Base-by-base conservation (phyloP, 192 early-diverging fungal genomes). In the Coemansia erecta region DNA sequence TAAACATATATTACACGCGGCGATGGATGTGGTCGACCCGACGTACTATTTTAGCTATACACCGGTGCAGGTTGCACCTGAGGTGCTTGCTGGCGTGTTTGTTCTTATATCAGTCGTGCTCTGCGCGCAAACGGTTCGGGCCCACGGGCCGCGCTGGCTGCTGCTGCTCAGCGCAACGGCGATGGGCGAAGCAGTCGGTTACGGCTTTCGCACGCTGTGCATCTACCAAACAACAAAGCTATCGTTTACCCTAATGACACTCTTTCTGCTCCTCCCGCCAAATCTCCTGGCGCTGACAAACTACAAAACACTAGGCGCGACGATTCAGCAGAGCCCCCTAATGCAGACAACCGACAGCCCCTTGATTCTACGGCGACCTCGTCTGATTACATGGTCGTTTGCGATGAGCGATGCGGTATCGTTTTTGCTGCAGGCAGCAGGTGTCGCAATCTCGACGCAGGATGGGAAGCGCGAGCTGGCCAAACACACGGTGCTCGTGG, bases 351-450 rank as follows among this genome's bases (percentile, higher is more conserved):
- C 37, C 3, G 19, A 22, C 7, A 22, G 22, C 14, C 22, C 50
- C 11, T 40, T 13, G 15, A 26, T 73, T 17, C 64, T 48, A 7
- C 40, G 70, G 42, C 47, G 42, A 14, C 68, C 58, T 18, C 28
- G 47, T 17, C 70, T 73, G 22, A 59, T 73, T 18, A 73, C 66
- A 15, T 68, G 66, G 64, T 70, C 70, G 22, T 73, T 73, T 31
- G 70, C 70, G 28, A 22, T 51, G 13, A 73, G 70, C 57, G 70
- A 73, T 44, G 56, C 70, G 2, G 37, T 70, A 24, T 67, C 70
- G 7, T 70, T 73, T 43, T 26, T 62, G 8, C 28, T 73, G 28
- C 70, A 73, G 18, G 70, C 60, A 11, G 55, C 54, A 5, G 71
- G 71, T 12, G 61, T 57, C 12, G 66, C 66, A 14, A 53, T 73